Percentiles rank a stretch among this genome's conserved stretches.
Conservation (phyloP, 2,329 filamentous ascomycete species). For the Thermoascus crustaceus region DNA sequence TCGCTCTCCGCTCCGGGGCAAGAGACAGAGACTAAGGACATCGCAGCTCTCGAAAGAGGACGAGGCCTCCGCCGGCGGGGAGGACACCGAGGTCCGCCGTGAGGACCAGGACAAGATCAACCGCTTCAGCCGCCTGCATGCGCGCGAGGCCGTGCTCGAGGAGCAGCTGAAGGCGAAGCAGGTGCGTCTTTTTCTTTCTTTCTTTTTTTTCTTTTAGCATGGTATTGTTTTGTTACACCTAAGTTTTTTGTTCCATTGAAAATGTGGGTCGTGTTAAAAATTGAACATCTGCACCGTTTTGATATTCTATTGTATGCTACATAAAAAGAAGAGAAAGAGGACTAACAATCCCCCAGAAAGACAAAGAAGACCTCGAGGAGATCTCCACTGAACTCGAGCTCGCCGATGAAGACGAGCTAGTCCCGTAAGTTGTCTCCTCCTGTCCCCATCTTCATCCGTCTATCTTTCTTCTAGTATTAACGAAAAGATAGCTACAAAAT, state of each 20-base stretch:
- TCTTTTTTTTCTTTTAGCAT: background rate
- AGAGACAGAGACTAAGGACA: background rate
- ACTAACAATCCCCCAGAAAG: constrained; percentile 56
- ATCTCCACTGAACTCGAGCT: constrained; percentile 85
- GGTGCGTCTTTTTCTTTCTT: constrained; percentile 43
- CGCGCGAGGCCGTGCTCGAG: constrained; percentile 69
- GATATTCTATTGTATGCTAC: too few relatives aligned
- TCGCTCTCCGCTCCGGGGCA: too few relatives aligned
- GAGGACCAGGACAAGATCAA: constrained; percentile 99
- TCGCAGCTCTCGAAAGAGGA: constrained; percentile 84
- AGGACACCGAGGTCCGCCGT: constrained; percentile 87
- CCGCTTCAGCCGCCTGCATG: constrained; percentile 87
- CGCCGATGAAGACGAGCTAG: constrained; percentile 85
- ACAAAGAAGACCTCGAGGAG: constrained; percentile 96
- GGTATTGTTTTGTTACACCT: constrained; percentile 1
- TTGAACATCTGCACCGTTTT: too few relatives aligned
- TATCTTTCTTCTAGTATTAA: constrained; percentile 6
- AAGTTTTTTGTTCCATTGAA: background rate
- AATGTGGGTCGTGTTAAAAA: constrained; percentile 4
- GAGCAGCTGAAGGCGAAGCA: constrained; percentile 73
- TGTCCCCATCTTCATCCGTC: background rate
- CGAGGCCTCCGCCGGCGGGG: constrained; percentile 61
- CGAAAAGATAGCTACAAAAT: constrained; percentile 72
- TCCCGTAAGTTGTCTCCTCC: constrained; percentile 59
- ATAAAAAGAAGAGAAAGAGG: constrained; percentile 17